These are phyloP conservation scores for Hyaloperonospora brassicae DNA, from an alignment of 352 stramenopile species.

Conservation along the genomic window DNA sequence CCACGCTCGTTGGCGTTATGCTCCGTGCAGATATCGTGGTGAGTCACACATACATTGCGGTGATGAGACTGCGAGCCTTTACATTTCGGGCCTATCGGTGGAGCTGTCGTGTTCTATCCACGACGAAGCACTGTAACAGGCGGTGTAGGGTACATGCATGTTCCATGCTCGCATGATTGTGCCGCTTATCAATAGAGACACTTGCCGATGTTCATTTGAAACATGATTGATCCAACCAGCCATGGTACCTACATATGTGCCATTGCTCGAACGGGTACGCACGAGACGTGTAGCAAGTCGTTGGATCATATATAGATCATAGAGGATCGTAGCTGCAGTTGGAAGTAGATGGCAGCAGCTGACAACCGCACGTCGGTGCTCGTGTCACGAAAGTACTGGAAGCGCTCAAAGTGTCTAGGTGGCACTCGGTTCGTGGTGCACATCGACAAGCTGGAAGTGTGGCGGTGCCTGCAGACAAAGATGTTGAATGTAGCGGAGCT, in stretches of 20 bases:
- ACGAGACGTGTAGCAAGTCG: constrained; percentile 74
- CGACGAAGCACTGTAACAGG: constrained; percentile 71
- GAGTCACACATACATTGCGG: constrained; percentile 83
- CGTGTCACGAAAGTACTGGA: constrained; percentile 69
- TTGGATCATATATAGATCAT: constrained; percentile 75
- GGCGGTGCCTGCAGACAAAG: constrained; percentile 42
- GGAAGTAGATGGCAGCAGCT: constrained; percentile 53
- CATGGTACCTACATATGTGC: constrained; percentile 78
- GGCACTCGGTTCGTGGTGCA: constrained; percentile 73
- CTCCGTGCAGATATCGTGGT: constrained; percentile 70
- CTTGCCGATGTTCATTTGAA: constrained; percentile 82
- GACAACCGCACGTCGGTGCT: constrained; percentile 60
- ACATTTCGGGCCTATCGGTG: constrained; percentile 62
- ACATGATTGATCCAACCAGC: constrained; percentile 72
- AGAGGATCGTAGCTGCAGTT: constrained; percentile 67
- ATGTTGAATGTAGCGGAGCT: too few species aligned
- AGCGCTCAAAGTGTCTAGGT: constrained; percentile 54
- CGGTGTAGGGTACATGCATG: constrained; percentile 78
- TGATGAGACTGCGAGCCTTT: constrained; percentile 73
- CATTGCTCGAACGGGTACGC: constrained; percentile 43
- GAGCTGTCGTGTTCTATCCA: constrained; percentile 70
- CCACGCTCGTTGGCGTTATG: constrained; percentile 64
- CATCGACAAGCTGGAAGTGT: constrained; percentile 75
- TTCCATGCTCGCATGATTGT: constrained; percentile 84
- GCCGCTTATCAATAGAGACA: constrained; percentile 66